Conservation (phyloP, 23 red algal species). For the Gracilaria gracilis region DNA sequence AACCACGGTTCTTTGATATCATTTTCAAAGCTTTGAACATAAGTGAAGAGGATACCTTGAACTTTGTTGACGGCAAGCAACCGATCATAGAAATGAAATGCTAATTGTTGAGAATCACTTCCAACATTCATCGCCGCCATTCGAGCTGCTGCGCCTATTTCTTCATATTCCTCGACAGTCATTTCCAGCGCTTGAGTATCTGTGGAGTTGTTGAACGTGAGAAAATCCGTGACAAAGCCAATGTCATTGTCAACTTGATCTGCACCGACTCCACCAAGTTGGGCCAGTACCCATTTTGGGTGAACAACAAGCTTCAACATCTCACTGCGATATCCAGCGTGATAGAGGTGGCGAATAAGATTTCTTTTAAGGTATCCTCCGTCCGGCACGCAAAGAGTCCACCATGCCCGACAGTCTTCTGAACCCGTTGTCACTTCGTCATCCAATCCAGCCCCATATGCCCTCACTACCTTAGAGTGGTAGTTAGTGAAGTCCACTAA, state of each 20-base stretch:
- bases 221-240: constrained; percentile 34
- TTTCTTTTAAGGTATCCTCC: constrained; percentile 25
- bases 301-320: constrained; percentile 34
- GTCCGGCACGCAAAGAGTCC: background rate
- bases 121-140: background rate
- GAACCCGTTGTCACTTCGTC: background rate
- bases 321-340: background rate
- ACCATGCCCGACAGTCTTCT: background rate
- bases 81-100: constrained; percentile 1
- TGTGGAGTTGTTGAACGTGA: constrained; percentile 6
- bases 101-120: background rate
- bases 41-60: background rate
- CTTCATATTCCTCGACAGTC: constrained; percentile 26
- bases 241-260: constrained; percentile 38
- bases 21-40: background rate
- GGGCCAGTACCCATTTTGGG: constrained; percentile 1
- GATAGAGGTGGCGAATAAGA: constrained; percentile 9
- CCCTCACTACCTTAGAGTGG: background rate
- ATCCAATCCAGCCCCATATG: background rate
- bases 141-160: constrained; percentile 22
- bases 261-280: background rate
- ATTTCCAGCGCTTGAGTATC: constrained; percentile 6
- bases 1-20: background rate
- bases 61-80: background rate
- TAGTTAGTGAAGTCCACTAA: constrained; percentile 11